Conservation (phyloP, 1,139 yeast species). For the Barnettozyma hawaiiensis region DNA sequence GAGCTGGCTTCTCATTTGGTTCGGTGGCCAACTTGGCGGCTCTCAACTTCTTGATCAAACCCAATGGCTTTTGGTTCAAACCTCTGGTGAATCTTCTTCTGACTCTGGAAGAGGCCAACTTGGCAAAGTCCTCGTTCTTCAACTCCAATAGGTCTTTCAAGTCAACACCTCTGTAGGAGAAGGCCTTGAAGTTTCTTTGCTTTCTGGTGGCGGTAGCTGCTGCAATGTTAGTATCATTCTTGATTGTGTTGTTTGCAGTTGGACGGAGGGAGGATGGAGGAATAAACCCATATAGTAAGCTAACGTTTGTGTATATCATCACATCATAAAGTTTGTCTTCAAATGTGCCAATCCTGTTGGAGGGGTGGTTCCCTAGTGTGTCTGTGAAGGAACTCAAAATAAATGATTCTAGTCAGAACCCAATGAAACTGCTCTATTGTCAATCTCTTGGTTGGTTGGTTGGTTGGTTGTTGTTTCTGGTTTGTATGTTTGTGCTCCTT, state of each 20-base stretch:
- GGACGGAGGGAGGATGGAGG: not conserved
- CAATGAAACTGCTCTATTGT: not conserved
- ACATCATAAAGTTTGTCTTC: too few species aligned
- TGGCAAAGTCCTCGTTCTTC: conserved; percentile 95
- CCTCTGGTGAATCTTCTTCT: conserved; percentile 99
- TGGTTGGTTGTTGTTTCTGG: not conserved
- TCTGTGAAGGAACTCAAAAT: too few species aligned
- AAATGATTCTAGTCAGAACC: not conserved
- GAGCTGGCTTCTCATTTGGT: conserved; percentile 95
- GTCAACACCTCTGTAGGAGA: conserved; percentile 99
- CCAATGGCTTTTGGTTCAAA: conserved; percentile 92
- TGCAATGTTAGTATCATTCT: conserved; percentile 18
- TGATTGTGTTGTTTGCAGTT: not conserved
- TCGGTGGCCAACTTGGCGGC: conserved; percentile 92
- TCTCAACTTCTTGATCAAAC: conserved; percentile 96
- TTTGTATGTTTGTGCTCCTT: too few species aligned
- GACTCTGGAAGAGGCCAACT: conserved; percentile 96
- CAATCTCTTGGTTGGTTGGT: not conserved
- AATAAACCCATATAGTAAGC: too few species aligned
- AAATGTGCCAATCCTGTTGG: too few species aligned
- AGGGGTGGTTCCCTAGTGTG: too few species aligned
- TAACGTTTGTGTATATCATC: too few species aligned
- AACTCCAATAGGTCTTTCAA: conserved; percentile 90
- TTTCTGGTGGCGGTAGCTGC: conserved; percentile 42
- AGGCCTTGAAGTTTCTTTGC: conserved; percentile 94